A percentile compares a stretch with the other conserved stretches of the same genome.
phyloP scores from a whole-genome alignment of 2,329 filamentous ascomycete species.

The Didymella sp. region DNA sequence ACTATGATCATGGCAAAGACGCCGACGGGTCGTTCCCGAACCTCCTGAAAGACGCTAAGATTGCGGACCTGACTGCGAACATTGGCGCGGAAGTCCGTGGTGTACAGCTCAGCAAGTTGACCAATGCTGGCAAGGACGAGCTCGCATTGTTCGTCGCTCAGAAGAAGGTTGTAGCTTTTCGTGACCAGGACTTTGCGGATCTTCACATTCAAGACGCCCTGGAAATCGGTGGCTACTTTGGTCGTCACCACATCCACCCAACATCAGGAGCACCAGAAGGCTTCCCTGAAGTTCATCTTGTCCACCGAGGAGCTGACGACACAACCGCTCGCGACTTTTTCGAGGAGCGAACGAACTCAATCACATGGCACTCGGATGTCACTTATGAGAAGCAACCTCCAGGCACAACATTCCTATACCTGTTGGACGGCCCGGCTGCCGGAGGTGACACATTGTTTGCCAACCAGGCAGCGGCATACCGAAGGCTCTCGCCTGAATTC shows the following conservation, averaged over 20 bases:
- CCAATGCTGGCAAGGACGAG: slow-evolving; percentile 74
- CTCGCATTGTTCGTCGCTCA: slow-evolving; percentile 77
- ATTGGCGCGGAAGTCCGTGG: slow-evolving; percentile 76
- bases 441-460: slow-evolving; percentile 88
- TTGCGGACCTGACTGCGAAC: slow-evolving; percentile 71
- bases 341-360: slow-evolving; percentile 73
- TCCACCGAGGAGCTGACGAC: slow-evolving; percentile 74
- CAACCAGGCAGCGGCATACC: slow-evolving; percentile 81
- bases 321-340: slow-evolving; percentile 68
- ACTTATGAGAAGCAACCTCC: slow-evolving; percentile 89
- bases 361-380: slow-evolving; percentile 90
- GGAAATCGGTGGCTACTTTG: slow-evolving; percentile 76
- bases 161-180: slow-evolving; percentile 78
- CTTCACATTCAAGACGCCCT: slow-evolving; percentile 74
- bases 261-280: slow-evolving; percentile 77
- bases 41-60: slow-evolving; percentile 63
- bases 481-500: slow-evolving; percentile 79
- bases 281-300: slow-evolving; percentile 77
- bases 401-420: slow-evolving; percentile 86
- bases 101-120: slow-evolving; percentile 73
- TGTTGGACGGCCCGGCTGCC: slow-evolving; percentile 79
- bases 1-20: slow-evolving; percentile 77
- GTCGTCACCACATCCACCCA: slow-evolving; percentile 81
- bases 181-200: slow-evolving; percentile 71
- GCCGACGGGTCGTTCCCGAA: slow-evolving; percentile 74